Percentiles rank a stretch among this genome's conserved stretches.
phyloP scores from a whole-genome alignment of 2,329 filamentous ascomycete species.

The Corinectria fuckeliana region DNA sequence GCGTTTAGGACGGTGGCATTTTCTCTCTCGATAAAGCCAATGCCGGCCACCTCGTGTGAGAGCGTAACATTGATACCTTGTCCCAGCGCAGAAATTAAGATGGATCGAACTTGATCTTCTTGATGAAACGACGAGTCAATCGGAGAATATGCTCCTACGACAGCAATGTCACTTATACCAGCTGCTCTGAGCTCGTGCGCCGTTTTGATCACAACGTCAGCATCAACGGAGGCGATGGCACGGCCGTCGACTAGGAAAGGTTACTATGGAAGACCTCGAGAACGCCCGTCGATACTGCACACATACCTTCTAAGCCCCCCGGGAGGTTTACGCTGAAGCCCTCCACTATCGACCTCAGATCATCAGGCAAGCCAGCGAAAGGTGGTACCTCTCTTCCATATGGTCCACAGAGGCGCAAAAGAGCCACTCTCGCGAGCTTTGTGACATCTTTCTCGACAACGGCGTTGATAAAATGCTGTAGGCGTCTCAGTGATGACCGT shows the following conservation, averaged over 20 bases:
- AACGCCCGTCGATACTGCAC: constrained; percentile 29
- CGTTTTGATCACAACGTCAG: neutral
- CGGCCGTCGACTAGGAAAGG: constrained; percentile 6
- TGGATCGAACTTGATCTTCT: neutral
- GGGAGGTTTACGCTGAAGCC: constrained; percentile 47
- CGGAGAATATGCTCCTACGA: constrained; percentile 7
- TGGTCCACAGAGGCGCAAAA: constrained; percentile 51
- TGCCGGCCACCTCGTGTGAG: constrained; percentile 28
- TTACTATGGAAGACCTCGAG: neutral
- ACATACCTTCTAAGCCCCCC: constrained; percentile 48
- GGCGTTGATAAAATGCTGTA: constrained; percentile 52
- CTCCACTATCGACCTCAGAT: constrained; percentile 45
- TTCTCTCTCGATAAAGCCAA: constrained; percentile 64
- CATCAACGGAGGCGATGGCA: neutral
- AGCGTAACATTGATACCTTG: neutral
- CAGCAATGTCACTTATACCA: constrained; percentile 6
- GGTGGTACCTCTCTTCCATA: constrained; percentile 48
- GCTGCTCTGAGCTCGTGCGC: neutral
- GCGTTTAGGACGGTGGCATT: constrained; percentile 70
- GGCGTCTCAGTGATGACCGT: too few relatives aligned
- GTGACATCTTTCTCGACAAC: constrained; percentile 50
- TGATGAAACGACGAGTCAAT: constrained; percentile 4
- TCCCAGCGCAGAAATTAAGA: neutral
- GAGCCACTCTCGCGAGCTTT: constrained; percentile 49
- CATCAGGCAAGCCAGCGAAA: constrained; percentile 50